A percentile compares a stretch with the other conserved stretches of the same genome.
Conservation (phyloP, 805 yeast species). For the Wickerhamiella cacticola region DNA sequence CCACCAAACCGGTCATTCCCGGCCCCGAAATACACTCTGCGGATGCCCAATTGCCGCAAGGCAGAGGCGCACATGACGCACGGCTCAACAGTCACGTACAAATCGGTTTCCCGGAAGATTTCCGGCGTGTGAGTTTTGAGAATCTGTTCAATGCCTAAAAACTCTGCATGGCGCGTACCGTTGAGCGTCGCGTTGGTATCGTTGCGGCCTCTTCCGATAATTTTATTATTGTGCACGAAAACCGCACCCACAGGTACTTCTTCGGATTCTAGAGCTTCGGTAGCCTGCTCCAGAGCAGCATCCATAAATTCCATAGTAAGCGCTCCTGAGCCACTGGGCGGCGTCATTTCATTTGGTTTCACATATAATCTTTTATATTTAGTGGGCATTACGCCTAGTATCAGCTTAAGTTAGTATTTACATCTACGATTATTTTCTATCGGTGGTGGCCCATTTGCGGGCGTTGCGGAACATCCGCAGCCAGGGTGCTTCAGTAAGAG, state of each 20-base stretch:
- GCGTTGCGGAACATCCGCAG: conserved; percentile 83
- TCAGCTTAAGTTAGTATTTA: too few species aligned
- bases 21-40: conserved; percentile 75
- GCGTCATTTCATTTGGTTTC: too few species aligned
- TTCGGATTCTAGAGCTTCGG: conserved; percentile 46
- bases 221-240: conserved; percentile 40
- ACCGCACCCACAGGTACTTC: conserved; percentile 85
- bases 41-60: conserved; percentile 63
- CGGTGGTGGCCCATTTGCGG: conserved; percentile 81
- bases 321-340: too few species aligned
- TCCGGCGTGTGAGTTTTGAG: conserved; percentile 27
- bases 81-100: conserved; percentile 95
- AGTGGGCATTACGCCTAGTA: too few species aligned
- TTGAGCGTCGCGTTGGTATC: conserved; percentile 74
- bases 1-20: conserved; percentile 96
- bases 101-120: conserved; percentile 42
- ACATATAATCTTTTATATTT: too few species aligned
- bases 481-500: conserved; percentile 62
- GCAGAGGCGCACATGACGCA: conserved; percentile 97
- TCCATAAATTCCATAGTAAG: conserved; percentile 27
- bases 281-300: conserved; percentile 37
- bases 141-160: conserved; percentile 57
- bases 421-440: too few species aligned
- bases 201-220: conserved; percentile 70
- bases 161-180: conserved; percentile 90